Base-by-base conservation (phyloP, 768 basidiomycete species). In the Kwoniella newhampshirensis region DNA sequence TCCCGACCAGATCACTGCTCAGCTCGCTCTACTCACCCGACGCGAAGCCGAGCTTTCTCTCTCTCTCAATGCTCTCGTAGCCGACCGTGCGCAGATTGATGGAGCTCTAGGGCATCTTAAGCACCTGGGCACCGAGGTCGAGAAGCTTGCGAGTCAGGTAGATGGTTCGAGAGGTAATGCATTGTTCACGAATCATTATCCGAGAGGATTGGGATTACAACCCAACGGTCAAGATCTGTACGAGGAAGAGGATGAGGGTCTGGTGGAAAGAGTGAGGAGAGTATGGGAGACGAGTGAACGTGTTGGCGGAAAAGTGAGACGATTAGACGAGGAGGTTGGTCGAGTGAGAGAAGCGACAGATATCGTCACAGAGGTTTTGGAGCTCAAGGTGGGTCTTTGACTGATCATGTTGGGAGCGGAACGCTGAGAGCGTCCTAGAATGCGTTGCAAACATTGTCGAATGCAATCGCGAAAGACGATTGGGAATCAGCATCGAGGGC, bases 401-500 rank as follows among this genome's bases (percentile, higher is more conserved):
- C 7, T 12, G 51, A 20, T 50, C 21, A 42, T 13, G 21, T 1
- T 35, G 11, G 46, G 8, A 28, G 12, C 36, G 7, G 3, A 8
- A 12, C 11, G 27, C 42, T 58, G 42, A 47, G 44, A 56, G 11
- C 40, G 46, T 43, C 36, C 81, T 79, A 91, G 82, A 83, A 83
- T 0, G 87, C 94, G 1, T 77, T 88, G 40, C 74, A 79, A 3
- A 81, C 80, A 20, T 75, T 87, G 13, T 80, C 83, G 43, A 66
- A 79, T 9, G 78, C 84, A 13, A 92, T 97, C 27, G 86, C 87
- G 27, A 80, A 79, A 42, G 84, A 88, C 63, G 96, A 98, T 69
- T 99, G 96, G 96, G 96, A 99, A 74, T 84, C 88, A 2, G 96
- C 96, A 3, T 86, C 92, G 0, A 82, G 91, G 56, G 87, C 91